Conservation (phyloP, 306 rosid species). For the Vigna mungo region DNA sequence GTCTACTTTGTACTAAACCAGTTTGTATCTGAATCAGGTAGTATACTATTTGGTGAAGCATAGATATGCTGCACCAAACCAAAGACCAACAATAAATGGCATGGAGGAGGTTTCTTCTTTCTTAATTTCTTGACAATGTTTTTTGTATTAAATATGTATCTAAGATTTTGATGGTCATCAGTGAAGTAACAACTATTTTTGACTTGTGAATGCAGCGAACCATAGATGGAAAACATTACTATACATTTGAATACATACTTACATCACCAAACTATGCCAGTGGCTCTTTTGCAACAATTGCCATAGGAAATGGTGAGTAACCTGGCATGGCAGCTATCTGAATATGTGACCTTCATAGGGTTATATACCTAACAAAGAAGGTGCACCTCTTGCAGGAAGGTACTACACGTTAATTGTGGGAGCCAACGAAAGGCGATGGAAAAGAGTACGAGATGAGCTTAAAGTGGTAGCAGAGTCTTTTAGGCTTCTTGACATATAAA, state of each 20-base stretch:
- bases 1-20: conserved; percentile 32
- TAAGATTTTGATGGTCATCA: conserved; percentile 4
- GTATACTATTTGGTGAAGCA: conserved; percentile 70
- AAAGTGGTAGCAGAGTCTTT: conserved; percentile 97
- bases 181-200: conserved; percentile 17
- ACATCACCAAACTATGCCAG: conserved; percentile 68
- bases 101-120: conserved; percentile 79
- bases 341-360: conserved; percentile 1
- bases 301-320: conserved; percentile 84
- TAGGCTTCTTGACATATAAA: conserved; percentile 77
- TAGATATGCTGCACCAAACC: conserved; percentile 86
- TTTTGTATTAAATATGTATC: not conserved
- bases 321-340: conserved; percentile 13
- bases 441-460: conserved; percentile 70
- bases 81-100: conserved; percentile 65
- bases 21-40: conserved; percentile 56
- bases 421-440: conserved; percentile 95
- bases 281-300: conserved; percentile 81
- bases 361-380: not conserved
- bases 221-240: conserved; percentile 84
- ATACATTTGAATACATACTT: conserved; percentile 82
- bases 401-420: conserved; percentile 83
- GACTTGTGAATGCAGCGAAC: conserved; percentile 62
- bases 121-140: not conserved
- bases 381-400: conserved; percentile 63